phyloP scores from a whole-genome alignment of 345 rosid species.

The Salix viminalis region DNA sequence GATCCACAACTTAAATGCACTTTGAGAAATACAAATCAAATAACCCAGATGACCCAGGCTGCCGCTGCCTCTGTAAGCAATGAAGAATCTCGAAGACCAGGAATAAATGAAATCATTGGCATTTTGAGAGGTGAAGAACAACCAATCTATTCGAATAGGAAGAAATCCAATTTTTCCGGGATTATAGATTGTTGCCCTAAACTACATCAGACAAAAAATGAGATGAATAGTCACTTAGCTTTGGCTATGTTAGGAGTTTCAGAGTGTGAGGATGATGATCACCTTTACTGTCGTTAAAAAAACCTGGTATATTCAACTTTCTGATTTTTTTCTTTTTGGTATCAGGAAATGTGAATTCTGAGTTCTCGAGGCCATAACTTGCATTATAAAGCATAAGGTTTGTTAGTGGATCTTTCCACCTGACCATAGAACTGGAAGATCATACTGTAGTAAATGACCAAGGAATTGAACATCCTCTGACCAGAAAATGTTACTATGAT shows the following conservation, averaged over 20 bases:
- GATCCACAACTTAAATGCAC: slow-evolving; percentile 53
- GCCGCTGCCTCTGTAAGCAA: slow-evolving; percentile 63
- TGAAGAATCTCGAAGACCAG: slow-evolving; percentile 74
- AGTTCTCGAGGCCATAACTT: background rate
- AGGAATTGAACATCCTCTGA: background rate
- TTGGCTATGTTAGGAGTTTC: slow-evolving; percentile 86
- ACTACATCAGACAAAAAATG: slow-evolving; percentile 58
- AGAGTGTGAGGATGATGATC: slow-evolving; percentile 61
- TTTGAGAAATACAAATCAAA: slow-evolving; percentile 35
- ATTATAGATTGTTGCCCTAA: slow-evolving; percentile 58
- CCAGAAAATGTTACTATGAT: background rate
- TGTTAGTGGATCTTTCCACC: background rate
- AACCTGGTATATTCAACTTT: background rate
- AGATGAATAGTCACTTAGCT: slow-evolving; percentile 81
- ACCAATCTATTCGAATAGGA: slow-evolving; percentile 31
- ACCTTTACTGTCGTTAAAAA: slow-evolving; percentile 54
- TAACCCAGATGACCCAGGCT: slow-evolving; percentile 63
- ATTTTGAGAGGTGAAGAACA: slow-evolving; percentile 59
- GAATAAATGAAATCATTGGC: slow-evolving; percentile 45
- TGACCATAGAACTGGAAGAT: background rate
- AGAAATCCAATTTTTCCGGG: slow-evolving; percentile 52
- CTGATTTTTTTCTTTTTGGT: slow-evolving; percentile 6
- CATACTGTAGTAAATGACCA: background rate
- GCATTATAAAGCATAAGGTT: background rate
- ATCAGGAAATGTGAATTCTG: background rate